These are phyloP conservation scores for Hymenoscyphus fraxineus DNA, from an alignment of 2,329 filamentous ascomycete species.

Conservation along the genomic window DNA sequence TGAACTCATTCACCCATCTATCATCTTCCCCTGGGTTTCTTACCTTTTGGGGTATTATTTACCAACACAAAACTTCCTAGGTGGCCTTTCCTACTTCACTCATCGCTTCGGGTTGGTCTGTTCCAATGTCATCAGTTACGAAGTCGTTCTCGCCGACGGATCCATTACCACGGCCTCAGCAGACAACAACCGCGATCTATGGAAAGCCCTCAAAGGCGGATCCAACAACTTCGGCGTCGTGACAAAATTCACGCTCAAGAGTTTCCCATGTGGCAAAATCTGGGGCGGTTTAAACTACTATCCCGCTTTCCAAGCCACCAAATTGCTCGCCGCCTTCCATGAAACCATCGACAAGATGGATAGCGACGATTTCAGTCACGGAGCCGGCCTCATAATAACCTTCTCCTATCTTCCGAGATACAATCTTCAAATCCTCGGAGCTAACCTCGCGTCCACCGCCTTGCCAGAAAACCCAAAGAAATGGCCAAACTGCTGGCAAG, in stretches of 20 bases:
- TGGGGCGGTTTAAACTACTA: conserved; percentile 10
- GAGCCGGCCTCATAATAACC: conserved; percentile 9
- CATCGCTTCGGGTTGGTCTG: conserved; percentile 16
- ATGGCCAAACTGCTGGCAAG: conserved; percentile 10
- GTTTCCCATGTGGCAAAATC: conserved; percentile 13
- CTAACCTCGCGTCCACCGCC: neutral
- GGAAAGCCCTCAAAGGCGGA: conserved; percentile 17
- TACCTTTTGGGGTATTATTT: neutral
- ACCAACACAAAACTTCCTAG: neutral
- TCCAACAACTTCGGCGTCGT: conserved; percentile 18
- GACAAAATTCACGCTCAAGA: conserved; percentile 16
- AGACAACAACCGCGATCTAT: conserved; percentile 16
- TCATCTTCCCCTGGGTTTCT: neutral
- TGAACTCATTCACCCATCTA: neutral
- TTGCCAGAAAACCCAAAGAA: conserved; percentile 8
- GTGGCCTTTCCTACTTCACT: conserved; percentile 17
- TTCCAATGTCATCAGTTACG: conserved; percentile 28
- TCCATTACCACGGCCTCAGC: conserved; percentile 11
- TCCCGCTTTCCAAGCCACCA: conserved; percentile 1
- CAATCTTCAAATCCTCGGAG: conserved; percentile 9
- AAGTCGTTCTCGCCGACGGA: conserved; percentile 40
- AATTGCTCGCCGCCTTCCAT: conserved; percentile 8
- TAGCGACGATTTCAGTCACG: conserved; percentile 10
- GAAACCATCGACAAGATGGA: conserved; percentile 11
- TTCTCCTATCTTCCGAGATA: conserved; percentile 12